Evolutionary conservation across 2,329 filamentous ascomycete genomes (phyloP), one percentile per base, ranked within the genome.

Genomic region (Dactylellina haptotyla): DNA sequence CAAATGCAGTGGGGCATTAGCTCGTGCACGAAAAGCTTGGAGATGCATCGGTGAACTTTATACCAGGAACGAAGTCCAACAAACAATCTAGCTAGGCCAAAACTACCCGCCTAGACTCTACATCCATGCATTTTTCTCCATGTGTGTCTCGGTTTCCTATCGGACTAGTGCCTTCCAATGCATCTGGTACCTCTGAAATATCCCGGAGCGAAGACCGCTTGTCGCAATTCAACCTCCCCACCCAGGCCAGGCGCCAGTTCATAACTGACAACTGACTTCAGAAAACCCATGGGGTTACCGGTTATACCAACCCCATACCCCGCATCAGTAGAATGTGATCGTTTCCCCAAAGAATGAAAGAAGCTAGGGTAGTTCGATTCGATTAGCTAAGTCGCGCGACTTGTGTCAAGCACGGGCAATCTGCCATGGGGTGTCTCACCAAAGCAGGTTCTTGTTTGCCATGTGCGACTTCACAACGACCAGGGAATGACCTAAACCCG

Each of bases 241-340:
- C n/a, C n/a, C n/a, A n/a, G n/a, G n/a, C 43, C 39, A 43, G 8
- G 39, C 39, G 5, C 6, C 20, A 4, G 6, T 25, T n/a, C 16
- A 20, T 28, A 20, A n/a, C 32, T 28, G n/a, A n/a, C n/a, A n/a
- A n/a, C n/a, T 30, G 5, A 30, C 4, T 20, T 30, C 25, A n/a
- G 16, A 51, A 9, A 51, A 28, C 23, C 46, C 3, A 3, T 10
- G 2, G 23, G 23, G 25, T 51, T 28, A 18, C 8, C 46, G n/a
- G 20, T 51, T 28, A 12, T 51, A 30, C 20, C 25, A 34, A 51
- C 46, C 46, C 46, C 46, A 30, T 28, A 51, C 46, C 46, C 46
- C 46, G 46, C 46, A 51, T 51, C 30, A 4, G 3, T 30, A 5
- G 25, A 28, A 10, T 14, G 32, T 34, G 32, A 34, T 34, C 32